A percentile compares a stretch with the other conserved stretches of the same genome.
These are phyloP conservation scores for Phytophthora ramorum DNA, from an alignment of 352 stramenopile genomes.

Conservation along the genomic window DNA sequence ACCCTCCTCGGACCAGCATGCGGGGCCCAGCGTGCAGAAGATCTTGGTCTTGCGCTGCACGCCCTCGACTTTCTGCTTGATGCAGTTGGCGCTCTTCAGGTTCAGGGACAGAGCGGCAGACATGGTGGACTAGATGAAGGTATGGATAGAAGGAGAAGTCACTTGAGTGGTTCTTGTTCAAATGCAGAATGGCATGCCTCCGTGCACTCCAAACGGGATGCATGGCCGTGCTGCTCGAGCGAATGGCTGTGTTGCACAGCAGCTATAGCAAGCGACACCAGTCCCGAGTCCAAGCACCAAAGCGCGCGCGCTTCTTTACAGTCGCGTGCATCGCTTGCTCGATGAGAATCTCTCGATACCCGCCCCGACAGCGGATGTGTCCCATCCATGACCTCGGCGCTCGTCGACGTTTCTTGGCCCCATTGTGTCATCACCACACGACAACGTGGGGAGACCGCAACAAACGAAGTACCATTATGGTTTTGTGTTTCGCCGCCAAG, in stretches of 20 bases:
- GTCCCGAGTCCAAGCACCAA: background rate
- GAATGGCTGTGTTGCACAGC: background rate
- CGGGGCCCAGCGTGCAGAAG: conserved; percentile 87
- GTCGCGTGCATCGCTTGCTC: background rate
- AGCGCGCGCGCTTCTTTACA: background rate
- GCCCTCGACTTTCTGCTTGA: conserved; percentile 32
- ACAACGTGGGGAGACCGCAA: too few relatives aligned
- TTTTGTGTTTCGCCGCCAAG: too few relatives aligned
- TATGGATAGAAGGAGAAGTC: too few relatives aligned
- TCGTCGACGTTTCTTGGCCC: too few relatives aligned
- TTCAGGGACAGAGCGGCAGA: conserved; percentile 33
- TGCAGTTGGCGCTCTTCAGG: conserved; percentile 30
- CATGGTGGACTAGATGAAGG: conserved; percentile 18
- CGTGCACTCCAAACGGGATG: background rate
- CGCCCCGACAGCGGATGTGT: too few relatives aligned
- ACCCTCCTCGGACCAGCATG: conserved; percentile 92
- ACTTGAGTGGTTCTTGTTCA: conserved; percentile 25
- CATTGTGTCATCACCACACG: too few relatives aligned
- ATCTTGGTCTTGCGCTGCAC: conserved; percentile 88
- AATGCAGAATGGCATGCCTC: conserved; percentile 26
- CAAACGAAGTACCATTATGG: too few relatives aligned
- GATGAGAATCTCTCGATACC: too few relatives aligned
- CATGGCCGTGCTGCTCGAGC: background rate
- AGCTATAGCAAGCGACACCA: background rate
- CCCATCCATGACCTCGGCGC: too few relatives aligned